Evolutionary conservation across 2,329 filamentous ascomycete species (phyloP).

Genomic region (Lachnellula arida): DNA sequence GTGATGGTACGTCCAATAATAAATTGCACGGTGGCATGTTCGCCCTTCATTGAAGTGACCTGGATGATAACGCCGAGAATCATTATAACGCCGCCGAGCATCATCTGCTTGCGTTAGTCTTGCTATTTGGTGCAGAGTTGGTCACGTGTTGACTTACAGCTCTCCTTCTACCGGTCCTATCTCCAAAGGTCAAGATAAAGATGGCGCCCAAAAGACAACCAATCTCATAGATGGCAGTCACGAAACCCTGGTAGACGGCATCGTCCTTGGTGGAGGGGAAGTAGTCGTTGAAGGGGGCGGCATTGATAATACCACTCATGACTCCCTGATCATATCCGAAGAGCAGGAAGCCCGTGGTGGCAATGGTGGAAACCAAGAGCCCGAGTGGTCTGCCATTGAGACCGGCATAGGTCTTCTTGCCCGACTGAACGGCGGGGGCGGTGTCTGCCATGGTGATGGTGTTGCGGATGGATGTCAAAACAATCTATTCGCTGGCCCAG

Average conservation of each 20-base stretch:
- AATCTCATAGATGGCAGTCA: constrained; percentile 54
- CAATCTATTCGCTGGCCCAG: constrained; percentile 4
- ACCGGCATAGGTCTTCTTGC: constrained; percentile 49
- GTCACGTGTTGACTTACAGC: constrained; percentile 41
- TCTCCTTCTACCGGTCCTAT: constrained; percentile 50
- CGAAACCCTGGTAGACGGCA: constrained; percentile 40
- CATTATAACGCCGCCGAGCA: constrained; percentile 54
- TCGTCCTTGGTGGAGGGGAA: constrained; percentile 61
- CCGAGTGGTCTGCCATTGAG: constrained; percentile 62
- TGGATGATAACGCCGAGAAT: constrained; percentile 49
- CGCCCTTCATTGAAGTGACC: constrained; percentile 33
- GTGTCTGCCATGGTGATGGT: constrained; percentile 1
- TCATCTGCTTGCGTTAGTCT: constrained; percentile 36
- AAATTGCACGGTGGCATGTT: constrained; percentile 46
- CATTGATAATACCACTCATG: constrained; percentile 70
- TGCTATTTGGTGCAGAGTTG: constrained; percentile 40
- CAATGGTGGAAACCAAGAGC: constrained; percentile 64
- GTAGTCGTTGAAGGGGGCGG: constrained; percentile 71
- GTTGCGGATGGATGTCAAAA: constrained; percentile 2
- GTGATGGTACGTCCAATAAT: constrained; percentile 48
- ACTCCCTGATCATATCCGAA: constrained; percentile 85
- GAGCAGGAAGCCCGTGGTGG: constrained; percentile 75
- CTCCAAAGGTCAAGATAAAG: constrained; percentile 45
- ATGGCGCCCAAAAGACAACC: constrained; percentile 49
- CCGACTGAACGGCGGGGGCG: constrained; percentile 14